Percentiles rank a stretch among this genome's conserved stretches.
Evolutionary conservation across 305 asterid species (phyloP).

Genomic region (Solanum hybrid): DNA sequence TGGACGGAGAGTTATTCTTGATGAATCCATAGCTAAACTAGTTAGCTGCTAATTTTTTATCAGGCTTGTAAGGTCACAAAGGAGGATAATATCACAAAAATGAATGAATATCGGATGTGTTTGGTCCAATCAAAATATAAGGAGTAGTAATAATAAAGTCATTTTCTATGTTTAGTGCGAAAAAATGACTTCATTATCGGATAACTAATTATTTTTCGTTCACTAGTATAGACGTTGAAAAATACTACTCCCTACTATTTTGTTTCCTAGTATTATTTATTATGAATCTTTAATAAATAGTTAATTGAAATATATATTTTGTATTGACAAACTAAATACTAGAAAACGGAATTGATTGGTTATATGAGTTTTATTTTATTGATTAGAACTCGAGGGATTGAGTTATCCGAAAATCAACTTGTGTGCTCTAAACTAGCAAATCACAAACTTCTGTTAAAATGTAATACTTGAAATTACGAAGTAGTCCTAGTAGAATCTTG

Average conservation of each 20-base stretch:
- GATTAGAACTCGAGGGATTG: not conserved
- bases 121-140: not conserved
- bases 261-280: not conserved
- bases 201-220: not conserved
- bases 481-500: not conserved
- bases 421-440: not conserved
- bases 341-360: not conserved
- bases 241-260: too few relatives aligned
- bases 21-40: constrained; percentile 3
- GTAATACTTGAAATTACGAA: not conserved
- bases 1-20: constrained; percentile 14
- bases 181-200: not conserved
- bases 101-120: not conserved
- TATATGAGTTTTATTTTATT: too few relatives aligned
- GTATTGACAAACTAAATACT: not conserved
- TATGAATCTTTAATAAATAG: not conserved
- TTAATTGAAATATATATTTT: too few relatives aligned
- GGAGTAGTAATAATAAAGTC: not conserved
- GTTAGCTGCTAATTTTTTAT: not conserved
- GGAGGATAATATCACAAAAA: not conserved
- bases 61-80: not conserved
- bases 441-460: not conserved
- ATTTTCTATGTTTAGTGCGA: not conserved
- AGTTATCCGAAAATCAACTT: too few relatives aligned
- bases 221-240: not conserved